Evolutionary conservation across 306 rosid genomes (phyloP).

Genomic region (Trifolium repens): DNA sequence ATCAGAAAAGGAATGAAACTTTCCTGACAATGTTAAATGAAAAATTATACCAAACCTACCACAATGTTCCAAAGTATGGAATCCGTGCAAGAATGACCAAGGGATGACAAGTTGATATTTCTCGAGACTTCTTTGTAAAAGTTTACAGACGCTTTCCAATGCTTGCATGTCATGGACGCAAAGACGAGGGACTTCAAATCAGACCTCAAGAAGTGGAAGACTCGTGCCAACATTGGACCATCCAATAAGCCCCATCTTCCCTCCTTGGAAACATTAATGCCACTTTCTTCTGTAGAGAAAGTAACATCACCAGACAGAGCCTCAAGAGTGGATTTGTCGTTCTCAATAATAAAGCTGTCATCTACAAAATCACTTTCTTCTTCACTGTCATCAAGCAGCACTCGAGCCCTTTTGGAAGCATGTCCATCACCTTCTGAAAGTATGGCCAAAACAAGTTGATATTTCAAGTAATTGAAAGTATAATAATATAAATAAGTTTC

Average conservation of each 20-base stretch:
- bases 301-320: conserved; percentile 74
- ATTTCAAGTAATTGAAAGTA: conserved; percentile 1
- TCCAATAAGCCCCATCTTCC: conserved; percentile 79
- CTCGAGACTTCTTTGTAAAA: conserved; percentile 76
- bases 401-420: conserved; percentile 76
- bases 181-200: conserved; percentile 77
- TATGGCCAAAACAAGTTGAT: conserved; percentile 35
- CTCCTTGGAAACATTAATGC: conserved; percentile 45
- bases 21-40: conserved; percentile 28
- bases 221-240: conserved; percentile 72
- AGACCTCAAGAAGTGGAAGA: conserved; percentile 80
- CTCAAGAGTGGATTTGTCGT: conserved; percentile 69
- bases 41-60: conserved; percentile 62
- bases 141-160: conserved; percentile 75
- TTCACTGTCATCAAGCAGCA: conserved; percentile 68
- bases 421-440: conserved; percentile 68
- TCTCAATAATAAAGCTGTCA: conserved; percentile 47
- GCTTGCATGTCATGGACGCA: conserved; percentile 87
- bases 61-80: conserved; percentile 62
- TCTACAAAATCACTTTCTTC: conserved; percentile 72
- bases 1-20: conserved; percentile 11
- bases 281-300: conserved; percentile 52
- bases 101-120: conserved; percentile 75
- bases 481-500: neutral
- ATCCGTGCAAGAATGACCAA: conserved; percentile 82